A percentile compares a stretch with the other conserved stretches of the same genome.
Evolutionary conservation across 1,284 basidiomycete species (phyloP).

Genomic region (Fomitopsis palustris): DNA sequence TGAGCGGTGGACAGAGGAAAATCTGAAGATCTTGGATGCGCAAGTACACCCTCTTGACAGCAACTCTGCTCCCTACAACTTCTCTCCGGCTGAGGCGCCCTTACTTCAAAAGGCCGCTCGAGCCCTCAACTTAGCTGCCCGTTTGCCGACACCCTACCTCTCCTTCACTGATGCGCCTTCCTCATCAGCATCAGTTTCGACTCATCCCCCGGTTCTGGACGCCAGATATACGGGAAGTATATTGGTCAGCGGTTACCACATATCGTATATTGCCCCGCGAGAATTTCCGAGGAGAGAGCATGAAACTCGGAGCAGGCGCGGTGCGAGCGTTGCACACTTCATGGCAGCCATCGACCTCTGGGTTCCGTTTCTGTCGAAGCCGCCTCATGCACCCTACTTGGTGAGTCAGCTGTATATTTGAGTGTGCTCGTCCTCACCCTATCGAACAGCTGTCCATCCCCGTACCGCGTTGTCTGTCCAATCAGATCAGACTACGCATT

Average conservation of each 20-base stretch:
- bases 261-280: conserved; percentile 74
- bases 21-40: conserved; percentile 65
- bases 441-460: conserved; percentile 62
- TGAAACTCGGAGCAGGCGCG: conserved; percentile 20
- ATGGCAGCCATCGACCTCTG: conserved; percentile 75
- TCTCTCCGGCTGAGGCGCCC: conserved; percentile 60
- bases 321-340: conserved; percentile 46
- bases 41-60: conserved; percentile 72
- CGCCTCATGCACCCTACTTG: conserved; percentile 67
- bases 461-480: conserved; percentile 71
- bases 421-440: not conserved
- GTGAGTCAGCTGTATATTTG: conserved; percentile 36
- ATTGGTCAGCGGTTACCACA: conserved; percentile 69
- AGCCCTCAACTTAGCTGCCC: conserved; percentile 61
- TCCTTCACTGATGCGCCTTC: conserved; percentile 43
- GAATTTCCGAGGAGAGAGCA: conserved; percentile 50
- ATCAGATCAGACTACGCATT: conserved; percentile 68
- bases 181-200: conserved; percentile 28
- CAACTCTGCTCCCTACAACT: conserved; percentile 68
- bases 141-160: conserved; percentile 56
- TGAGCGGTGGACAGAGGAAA: conserved; percentile 54
- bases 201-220: conserved; percentile 41
- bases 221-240: conserved; percentile 69
- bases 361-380: conserved; percentile 64
- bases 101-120: conserved; percentile 64